Percentiles rank a stretch among this genome's conserved stretches.
Evolutionary conservation across 2,329 filamentous ascomycete species (phyloP).

Genomic region (Trichophyton benhamiae): DNA sequence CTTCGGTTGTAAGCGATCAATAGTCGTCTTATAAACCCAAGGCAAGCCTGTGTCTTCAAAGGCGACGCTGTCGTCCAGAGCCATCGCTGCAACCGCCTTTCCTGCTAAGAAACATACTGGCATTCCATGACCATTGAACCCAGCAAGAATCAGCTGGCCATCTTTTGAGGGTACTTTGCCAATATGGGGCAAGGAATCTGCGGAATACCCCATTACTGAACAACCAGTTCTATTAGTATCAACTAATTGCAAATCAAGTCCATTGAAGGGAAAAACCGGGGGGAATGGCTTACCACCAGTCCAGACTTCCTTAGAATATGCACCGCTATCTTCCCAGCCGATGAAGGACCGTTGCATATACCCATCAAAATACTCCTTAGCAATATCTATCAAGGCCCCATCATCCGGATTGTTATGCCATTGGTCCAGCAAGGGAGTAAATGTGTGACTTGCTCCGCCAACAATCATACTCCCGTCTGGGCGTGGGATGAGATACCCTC

Average conservation of each 20-base stretch:
- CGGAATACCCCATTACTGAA: conserved; percentile 41
- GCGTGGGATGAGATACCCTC: conserved; percentile 55
- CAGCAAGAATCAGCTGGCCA: conserved; percentile 44
- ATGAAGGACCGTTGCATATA: conserved; percentile 29
- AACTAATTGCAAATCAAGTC: neutral
- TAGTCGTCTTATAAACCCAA: conserved; percentile 23
- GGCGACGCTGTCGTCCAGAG: conserved; percentile 21
- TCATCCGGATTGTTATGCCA: conserved; percentile 41
- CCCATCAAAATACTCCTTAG: conserved; percentile 28
- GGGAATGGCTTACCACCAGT: conserved; percentile 22
- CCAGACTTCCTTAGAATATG: conserved; percentile 24
- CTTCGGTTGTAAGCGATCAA: conserved; percentile 16
- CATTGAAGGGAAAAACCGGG: neutral
- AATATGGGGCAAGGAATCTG: conserved; percentile 42
- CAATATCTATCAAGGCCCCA: conserved; percentile 36
- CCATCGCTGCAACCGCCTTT: conserved; percentile 45
- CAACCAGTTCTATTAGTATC: conserved; percentile 12
- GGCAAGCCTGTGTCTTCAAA: conserved; percentile 24
- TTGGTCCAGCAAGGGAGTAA: conserved; percentile 19
- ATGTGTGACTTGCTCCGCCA: conserved; percentile 46
- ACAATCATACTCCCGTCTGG: conserved; percentile 46
- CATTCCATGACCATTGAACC: conserved; percentile 58
- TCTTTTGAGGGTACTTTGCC: conserved; percentile 35
- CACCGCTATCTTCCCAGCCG: conserved; percentile 26
- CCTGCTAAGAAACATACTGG: conserved; percentile 50